Base-by-base conservation (phyloP, 257 asterid genomes). In the Agastache rugosa region DNA sequence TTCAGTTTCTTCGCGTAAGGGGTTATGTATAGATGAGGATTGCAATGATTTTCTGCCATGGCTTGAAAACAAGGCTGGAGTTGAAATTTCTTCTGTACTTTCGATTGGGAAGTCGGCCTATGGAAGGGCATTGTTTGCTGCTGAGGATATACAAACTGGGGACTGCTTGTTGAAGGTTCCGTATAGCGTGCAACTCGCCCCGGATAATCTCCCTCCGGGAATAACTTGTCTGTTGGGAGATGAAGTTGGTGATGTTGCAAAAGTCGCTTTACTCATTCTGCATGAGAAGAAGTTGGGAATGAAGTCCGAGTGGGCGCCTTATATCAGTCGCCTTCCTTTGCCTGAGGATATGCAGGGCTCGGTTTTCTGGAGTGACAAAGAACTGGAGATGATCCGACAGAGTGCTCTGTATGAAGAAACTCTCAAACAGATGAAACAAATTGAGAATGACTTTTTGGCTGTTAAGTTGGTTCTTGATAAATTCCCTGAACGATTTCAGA, bases 271-370 rank as follows among this genome's bases (percentile, higher is more conserved):
- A 27, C 83, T 91, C 78, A 77, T 94, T 79, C 83, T 94, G 16
- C 78, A 67, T 35, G 95, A 94, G 86, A 85, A 75, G 69, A 83
- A 27, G 53, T 19, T 88, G 83, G 96, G 93, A 34, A 74, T 77
- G 81, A 73, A 80, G 45, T 91, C 96, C n/a, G 79, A 86, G 74
- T 94, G 96, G 97, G 91, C 79, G 17, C 96, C 95, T 56, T 94
- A 91, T 22, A 77, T 94, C 44, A 74, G 84, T 55, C 76, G 83
- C 39, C 93, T 90, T 74, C 92, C 97, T 63, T 78, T 7, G 68
- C 78, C 65, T 22, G 84, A 77, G 31, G 87, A 85, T 53, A 77
- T 94, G 91, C 96, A 94, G 39, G 86, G 81, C 89, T 85, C 93
- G 35, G 64, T 87, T 53, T 87, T 94, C 79, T 90, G 97, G 98